Evolutionary conservation across 768 basidiomycete species (phyloP).

Genomic region (Russula foetens): DNA sequence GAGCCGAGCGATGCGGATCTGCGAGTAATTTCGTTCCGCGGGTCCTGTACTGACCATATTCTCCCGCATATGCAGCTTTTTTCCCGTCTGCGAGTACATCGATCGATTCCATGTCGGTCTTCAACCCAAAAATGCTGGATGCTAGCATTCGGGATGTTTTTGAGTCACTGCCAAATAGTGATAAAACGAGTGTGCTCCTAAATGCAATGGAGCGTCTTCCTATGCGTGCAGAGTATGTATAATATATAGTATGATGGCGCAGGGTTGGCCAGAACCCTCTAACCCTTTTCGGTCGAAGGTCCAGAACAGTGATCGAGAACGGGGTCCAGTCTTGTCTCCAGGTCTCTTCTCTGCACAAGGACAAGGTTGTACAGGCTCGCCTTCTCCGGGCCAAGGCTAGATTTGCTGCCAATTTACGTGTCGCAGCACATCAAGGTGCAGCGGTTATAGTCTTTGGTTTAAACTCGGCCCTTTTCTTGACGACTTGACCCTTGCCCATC

Average conservation of each 20-base stretch:
- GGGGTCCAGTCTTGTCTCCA: constrained; percentile 64
- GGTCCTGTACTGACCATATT: not conserved
- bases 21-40: not conserved
- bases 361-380: constrained; percentile 50
- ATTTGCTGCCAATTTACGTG: constrained; percentile 48
- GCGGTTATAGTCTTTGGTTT: not conserved
- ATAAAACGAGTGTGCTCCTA: constrained; percentile 64
- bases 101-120: constrained; percentile 41
- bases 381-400: constrained; percentile 60
- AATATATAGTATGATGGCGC: not conserved
- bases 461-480: not conserved
- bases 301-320: constrained; percentile 61
- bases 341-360: constrained; percentile 42
- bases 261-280: not conserved
- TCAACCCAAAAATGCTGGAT: constrained; percentile 72
- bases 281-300: constrained; percentile 28
- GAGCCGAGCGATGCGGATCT: not conserved
- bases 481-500: not conserved
- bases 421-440: constrained; percentile 59
- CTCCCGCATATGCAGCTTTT: not conserved
- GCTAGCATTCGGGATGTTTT: constrained; percentile 67
- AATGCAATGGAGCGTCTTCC: constrained; percentile 81
- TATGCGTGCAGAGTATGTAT: constrained; percentile 47
- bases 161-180: constrained; percentile 46
- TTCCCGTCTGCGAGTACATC: not conserved